A percentile compares a stretch with the other conserved stretches of the same genome.
These are phyloP conservation scores for Blastobotrys peoriensis DNA, from an alignment of 805 yeast genomes.

Conservation along the genomic window DNA sequence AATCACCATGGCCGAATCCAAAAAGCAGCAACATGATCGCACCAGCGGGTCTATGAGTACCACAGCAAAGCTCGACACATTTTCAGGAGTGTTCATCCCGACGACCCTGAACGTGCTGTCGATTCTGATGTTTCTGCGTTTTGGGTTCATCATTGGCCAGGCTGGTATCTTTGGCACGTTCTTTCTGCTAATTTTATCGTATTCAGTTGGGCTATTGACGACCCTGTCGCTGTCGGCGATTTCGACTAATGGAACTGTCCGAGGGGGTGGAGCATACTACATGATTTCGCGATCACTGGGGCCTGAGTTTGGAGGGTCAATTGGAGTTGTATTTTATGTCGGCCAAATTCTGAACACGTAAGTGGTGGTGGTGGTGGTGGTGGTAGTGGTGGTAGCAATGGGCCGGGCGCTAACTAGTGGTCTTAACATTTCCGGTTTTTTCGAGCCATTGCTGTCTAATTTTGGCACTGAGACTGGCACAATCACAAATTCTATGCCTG, in stretches of 20 bases:
- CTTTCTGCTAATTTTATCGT: slow-evolving; percentile 61
- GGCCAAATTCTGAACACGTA: slow-evolving; percentile 81
- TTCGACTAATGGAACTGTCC: slow-evolving; percentile 94
- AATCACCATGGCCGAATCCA: slow-evolving; percentile 1
- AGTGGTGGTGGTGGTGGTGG: slow-evolving; percentile 3
- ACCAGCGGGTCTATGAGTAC: not conserved
- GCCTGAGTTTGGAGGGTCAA: slow-evolving; percentile 97
- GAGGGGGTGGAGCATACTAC: slow-evolving; percentile 98
- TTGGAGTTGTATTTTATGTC: slow-evolving; percentile 87
- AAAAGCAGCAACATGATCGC: not conserved
- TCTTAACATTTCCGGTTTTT: slow-evolving; percentile 90
- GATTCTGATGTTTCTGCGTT: slow-evolving; percentile 89
- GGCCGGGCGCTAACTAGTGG: slow-evolving; percentile 40
- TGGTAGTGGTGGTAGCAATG: not conserved
- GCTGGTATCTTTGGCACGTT: slow-evolving; percentile 82
- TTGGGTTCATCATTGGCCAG: slow-evolving; percentile 93
- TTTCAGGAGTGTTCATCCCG: slow-evolving; percentile 88
- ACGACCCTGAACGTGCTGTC: slow-evolving; percentile 89
- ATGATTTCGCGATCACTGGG: slow-evolving; percentile 95
- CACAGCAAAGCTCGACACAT: slow-evolving; percentile 60
- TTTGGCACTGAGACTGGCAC: slow-evolving; percentile 61
- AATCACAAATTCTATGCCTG: slow-evolving; percentile 54
- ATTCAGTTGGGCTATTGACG: slow-evolving; percentile 74
- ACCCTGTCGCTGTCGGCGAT: slow-evolving; percentile 90
- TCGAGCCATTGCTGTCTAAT: slow-evolving; percentile 81